These are phyloP conservation scores for Coleophoma cylindrospora DNA, from an alignment of 2,329 filamentous ascomycete genomes.

Conservation along the genomic window DNA sequence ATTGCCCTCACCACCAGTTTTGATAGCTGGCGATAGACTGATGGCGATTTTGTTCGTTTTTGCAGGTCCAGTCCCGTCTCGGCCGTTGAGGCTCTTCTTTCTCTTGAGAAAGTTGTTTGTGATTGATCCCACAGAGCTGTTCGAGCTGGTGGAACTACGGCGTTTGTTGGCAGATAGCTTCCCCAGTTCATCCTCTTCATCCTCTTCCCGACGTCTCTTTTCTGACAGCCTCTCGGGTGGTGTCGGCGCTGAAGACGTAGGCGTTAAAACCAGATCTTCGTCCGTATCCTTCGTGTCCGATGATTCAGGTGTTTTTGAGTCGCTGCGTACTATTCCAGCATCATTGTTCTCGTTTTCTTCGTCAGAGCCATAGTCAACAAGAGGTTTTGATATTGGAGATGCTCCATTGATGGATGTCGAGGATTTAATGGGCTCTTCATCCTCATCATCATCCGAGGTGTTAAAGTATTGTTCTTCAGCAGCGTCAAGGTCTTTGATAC, in stretches of 20 bases:
- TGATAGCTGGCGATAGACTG: conserved; percentile 41
- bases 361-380: conserved; percentile 92
- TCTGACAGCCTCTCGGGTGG: conserved; percentile 78
- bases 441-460: conserved; percentile 80
- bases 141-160: conserved; percentile 47
- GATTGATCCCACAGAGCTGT: conserved; percentile 23
- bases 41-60: conserved; percentile 53
- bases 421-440: conserved; percentile 38
- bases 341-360: conserved; percentile 72
- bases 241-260: conserved; percentile 26
- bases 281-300: conserved; percentile 11
- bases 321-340: conserved; percentile 14
- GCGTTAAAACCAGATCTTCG: conserved; percentile 13
- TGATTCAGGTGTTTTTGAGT: conserved; percentile 16
- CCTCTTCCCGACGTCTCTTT: conserved; percentile 87
- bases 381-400: conserved; percentile 58
- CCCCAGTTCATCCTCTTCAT: conserved; percentile 87
- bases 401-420: conserved; percentile 52
- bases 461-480: conserved; percentile 95
- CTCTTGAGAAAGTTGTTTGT: conserved; percentile 27
- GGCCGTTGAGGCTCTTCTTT: conserved; percentile 39
- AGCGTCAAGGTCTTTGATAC: conserved; percentile 76
- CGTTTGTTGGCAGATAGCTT: conserved; percentile 66
- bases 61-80: conserved; percentile 29
- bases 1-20: conserved; percentile 23